phyloP scores from a whole-genome alignment of 1,284 basidiomycete species.

The Marasmius sp. region DNA sequence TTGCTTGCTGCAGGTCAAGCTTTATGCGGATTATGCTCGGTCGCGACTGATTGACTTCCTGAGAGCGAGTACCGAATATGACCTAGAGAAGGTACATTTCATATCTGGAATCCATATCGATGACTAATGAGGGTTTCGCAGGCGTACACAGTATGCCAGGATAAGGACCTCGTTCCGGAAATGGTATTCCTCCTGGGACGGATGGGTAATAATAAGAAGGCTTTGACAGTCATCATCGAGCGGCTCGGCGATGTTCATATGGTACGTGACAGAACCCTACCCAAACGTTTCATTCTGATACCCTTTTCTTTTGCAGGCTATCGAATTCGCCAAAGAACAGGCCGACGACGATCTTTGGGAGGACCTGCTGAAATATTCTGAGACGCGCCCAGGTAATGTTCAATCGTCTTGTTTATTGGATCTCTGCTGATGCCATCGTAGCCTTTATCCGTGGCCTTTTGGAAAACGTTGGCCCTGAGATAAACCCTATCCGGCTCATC shows the following conservation, averaged over 20 bases:
- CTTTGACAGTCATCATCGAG: slow-evolving; percentile 94
- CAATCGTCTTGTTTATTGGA: neutral
- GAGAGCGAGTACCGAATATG: slow-evolving; percentile 90
- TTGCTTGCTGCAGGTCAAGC: slow-evolving; percentile 59
- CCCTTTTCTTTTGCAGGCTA: slow-evolving; percentile 58
- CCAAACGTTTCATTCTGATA: neutral
- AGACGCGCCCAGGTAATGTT: slow-evolving; percentile 79
- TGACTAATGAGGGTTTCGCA: slow-evolving; percentile 27
- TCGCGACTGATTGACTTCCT: slow-evolving; percentile 86
- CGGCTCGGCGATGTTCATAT: slow-evolving; percentile 90
- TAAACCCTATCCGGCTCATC: slow-evolving; percentile 93
- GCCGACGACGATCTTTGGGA: slow-evolving; percentile 98
- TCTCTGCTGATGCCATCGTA: slow-evolving; percentile 24
- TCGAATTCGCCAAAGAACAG: slow-evolving; percentile 98
- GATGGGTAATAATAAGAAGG: slow-evolving; percentile 97
- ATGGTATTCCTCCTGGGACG: slow-evolving; percentile 98
- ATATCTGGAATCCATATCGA: neutral
- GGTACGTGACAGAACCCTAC: slow-evolving; percentile 39
- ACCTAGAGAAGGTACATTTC: slow-evolving; percentile 71
- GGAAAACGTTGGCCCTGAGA: slow-evolving; percentile 95
- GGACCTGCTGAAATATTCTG: slow-evolving; percentile 91
- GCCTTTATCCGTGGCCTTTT: slow-evolving; percentile 93
- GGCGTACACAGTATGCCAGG: slow-evolving; percentile 88
- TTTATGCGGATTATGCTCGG: slow-evolving; percentile 90
- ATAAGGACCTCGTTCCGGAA: slow-evolving; percentile 87